A percentile compares a stretch with the other conserved stretches of the same genome.
Conservation (phyloP, 192 early-diverging fungal genomes). For the Dissophora ornata region DNA sequence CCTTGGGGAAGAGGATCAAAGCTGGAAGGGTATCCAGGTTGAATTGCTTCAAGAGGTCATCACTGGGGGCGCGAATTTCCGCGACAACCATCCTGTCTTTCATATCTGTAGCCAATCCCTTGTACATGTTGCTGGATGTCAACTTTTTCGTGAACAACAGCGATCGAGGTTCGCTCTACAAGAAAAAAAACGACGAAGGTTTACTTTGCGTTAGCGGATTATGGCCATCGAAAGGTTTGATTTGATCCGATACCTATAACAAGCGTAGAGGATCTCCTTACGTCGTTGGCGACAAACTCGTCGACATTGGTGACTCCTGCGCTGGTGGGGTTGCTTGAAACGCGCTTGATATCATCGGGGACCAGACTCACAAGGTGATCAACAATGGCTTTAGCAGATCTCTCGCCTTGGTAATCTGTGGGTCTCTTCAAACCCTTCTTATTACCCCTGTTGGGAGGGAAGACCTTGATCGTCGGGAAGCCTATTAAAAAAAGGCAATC, state of each 20-base stretch:
- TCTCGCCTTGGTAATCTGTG: conserved; percentile 77
- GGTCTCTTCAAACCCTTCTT: conserved; percentile 41
- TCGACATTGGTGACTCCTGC: conserved; percentile 66
- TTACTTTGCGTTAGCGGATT: neutral
- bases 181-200: neutral
- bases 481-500: conserved; percentile 55
- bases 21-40: conserved; percentile 74
- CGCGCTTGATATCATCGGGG: conserved; percentile 67
- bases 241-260: no score
- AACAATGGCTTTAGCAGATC: conserved; percentile 80
- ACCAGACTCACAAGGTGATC: conserved; percentile 74
- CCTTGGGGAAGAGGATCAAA: conserved; percentile 71
- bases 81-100: conserved; percentile 76
- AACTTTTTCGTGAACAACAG: conserved; percentile 84
- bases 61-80: conserved; percentile 70
- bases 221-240: neutral
- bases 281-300: conserved; percentile 67
- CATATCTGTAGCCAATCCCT: conserved; percentile 85
- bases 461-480: conserved; percentile 90
- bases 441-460: conserved; percentile 57
- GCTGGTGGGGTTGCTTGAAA: conserved; percentile 62
- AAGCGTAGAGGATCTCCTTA: conserved; percentile 28
- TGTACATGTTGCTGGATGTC: conserved; percentile 84
- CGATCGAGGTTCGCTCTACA: conserved; percentile 69
- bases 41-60: conserved; percentile 63